Evolutionary conservation across 345 rosid genomes (phyloP).

Genomic region (Excoecaria agallocha): DNA sequence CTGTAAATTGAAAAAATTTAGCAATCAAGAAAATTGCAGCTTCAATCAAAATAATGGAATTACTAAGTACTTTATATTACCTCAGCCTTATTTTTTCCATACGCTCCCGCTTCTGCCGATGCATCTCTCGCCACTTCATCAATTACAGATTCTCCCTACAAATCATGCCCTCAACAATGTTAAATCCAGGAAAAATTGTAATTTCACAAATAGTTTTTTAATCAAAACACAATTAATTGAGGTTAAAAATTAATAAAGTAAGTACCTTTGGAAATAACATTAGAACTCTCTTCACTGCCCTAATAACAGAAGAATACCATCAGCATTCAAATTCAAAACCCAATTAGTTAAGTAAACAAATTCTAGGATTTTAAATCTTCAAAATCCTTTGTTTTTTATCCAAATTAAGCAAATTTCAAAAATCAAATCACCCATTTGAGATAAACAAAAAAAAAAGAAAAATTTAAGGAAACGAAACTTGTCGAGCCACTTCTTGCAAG

Average conservation of each 20-base stretch:
- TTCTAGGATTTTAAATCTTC: not conserved
- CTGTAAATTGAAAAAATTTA: too few species aligned
- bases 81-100: slow-evolving; percentile 42
- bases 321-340: slow-evolving; percentile 36
- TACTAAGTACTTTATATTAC: too few species aligned
- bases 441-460: not conserved
- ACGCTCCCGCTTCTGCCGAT: slow-evolving; percentile 55
- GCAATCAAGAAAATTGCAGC: too few species aligned
- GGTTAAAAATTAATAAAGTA: too few species aligned
- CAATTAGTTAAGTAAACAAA: not conserved
- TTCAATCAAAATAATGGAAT: too few species aligned
- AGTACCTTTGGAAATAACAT: slow-evolving; percentile 59
- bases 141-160: slow-evolving; percentile 60
- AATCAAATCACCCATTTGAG: not conserved
- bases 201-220: too few species aligned
- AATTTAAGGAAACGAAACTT: slow-evolving; percentile 35
- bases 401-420: not conserved
- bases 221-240: too few species aligned
- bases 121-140: slow-evolving; percentile 62
- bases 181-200: not conserved
- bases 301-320: slow-evolving; percentile 50
- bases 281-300: slow-evolving; percentile 51
- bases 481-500: slow-evolving; percentile 75
- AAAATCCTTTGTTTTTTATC: not conserved
- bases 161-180: not conserved